These are phyloP conservation scores for Drosera spatulata DNA, from an alignment of 179 eudicot genomes.

Conservation along the genomic window DNA sequence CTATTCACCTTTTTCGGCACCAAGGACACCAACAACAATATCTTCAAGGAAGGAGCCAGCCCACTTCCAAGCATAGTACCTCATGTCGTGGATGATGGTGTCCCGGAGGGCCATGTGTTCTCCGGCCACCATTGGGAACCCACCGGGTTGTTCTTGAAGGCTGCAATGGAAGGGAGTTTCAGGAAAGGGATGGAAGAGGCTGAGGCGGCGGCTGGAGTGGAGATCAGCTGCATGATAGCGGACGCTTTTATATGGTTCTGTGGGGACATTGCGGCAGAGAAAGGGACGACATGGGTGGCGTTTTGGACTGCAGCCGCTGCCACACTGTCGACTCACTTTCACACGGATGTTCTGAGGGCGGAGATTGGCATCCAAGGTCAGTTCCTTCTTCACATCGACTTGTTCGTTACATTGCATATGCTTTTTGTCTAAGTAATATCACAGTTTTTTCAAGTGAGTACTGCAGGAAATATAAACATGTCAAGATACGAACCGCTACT, in stretches of 20 bases:
- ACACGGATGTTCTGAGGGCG: slow-evolving; percentile 33
- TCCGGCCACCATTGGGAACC: slow-evolving; percentile 16
- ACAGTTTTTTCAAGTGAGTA: too few relatives aligned
- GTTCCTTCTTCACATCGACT: background rate
- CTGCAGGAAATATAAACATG: too few relatives aligned
- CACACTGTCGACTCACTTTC: slow-evolving; percentile 34
- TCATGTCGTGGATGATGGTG: slow-evolving; percentile 4
- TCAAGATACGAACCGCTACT: too few relatives aligned
- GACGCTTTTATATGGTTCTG: slow-evolving; percentile 66
- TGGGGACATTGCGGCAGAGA: slow-evolving; percentile 36
- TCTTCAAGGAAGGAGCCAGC: slow-evolving; percentile 5
- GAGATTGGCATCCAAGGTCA: slow-evolving; percentile 20
- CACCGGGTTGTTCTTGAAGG: slow-evolving; percentile 19
- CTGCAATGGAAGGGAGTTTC: slow-evolving; percentile 12
- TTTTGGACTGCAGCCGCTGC: slow-evolving; percentile 39
- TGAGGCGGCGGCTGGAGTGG: slow-evolving; percentile 30
- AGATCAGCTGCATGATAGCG: slow-evolving; percentile 28
- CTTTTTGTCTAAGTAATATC: too few relatives aligned
- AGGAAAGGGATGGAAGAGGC: slow-evolving; percentile 23
- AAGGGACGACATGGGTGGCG: slow-evolving; percentile 40
- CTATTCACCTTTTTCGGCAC: slow-evolving; percentile 26
- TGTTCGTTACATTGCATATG: too few relatives aligned
- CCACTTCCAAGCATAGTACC: slow-evolving; percentile 2
- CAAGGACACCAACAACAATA: slow-evolving; percentile 11
- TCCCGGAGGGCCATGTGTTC: slow-evolving; percentile 3